These are phyloP conservation scores for Penicillium brevicompactum DNA, from an alignment of 2,329 filamentous ascomycete genomes.

Conservation along the genomic window DNA sequence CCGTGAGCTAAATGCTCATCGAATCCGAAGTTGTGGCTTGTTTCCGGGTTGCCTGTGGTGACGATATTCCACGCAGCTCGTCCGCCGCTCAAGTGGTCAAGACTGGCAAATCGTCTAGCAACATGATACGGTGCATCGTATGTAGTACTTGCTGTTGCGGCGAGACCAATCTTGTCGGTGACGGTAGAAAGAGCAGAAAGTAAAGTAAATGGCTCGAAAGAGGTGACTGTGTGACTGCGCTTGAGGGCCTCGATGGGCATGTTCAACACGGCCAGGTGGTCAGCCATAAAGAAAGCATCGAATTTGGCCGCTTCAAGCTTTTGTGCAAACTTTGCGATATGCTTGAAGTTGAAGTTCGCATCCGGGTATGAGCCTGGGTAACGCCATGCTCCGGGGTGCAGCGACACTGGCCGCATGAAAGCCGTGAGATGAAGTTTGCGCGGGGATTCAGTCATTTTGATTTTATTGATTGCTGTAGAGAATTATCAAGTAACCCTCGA, in stretches of 20 bases:
- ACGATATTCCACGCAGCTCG: conserved; percentile 59
- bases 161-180: conserved; percentile 54
- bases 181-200: conserved; percentile 54
- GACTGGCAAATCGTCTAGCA: conserved; percentile 54
- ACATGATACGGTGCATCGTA: conserved; percentile 58
- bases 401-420: conserved; percentile 60
- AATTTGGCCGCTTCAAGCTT: conserved; percentile 58
- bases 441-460: conserved; percentile 18
- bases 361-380: conserved; percentile 59
- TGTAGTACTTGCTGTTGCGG: conserved; percentile 56
- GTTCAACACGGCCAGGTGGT: conserved; percentile 57
- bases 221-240: conserved; percentile 60
- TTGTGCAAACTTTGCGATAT: conserved; percentile 57
- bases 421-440: conserved; percentile 56
- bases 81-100: conserved; percentile 54
- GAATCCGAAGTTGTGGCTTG: conserved; percentile 54
- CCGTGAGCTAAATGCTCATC: conserved; percentile 55
- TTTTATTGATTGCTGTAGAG: background rate
- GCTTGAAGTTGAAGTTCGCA: conserved; percentile 60
- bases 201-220: conserved; percentile 59
- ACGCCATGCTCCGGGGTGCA: conserved; percentile 60
- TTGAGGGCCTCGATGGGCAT: conserved; percentile 61
- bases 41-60: conserved; percentile 56
- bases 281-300: conserved; percentile 61
- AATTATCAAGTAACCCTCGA: background rate